Evolutionary conservation across 1,139 yeast species (phyloP).

Genomic region (Pichia sp.): DNA sequence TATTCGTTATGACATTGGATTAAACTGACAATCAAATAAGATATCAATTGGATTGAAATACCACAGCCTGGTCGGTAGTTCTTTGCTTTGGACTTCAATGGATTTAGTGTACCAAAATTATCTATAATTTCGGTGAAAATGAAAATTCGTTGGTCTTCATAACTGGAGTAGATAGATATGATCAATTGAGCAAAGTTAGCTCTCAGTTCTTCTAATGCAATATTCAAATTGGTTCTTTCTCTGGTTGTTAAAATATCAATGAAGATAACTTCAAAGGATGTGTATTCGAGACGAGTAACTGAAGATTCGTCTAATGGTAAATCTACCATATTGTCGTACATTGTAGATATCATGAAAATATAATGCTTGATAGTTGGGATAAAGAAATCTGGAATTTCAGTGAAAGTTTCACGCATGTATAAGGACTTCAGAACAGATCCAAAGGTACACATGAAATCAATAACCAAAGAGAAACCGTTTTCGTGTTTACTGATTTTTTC

Average conservation of each 20-base stretch:
- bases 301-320: constrained; percentile 43
- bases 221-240: constrained; percentile 29
- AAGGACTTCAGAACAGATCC: constrained; percentile 37
- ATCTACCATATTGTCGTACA: constrained; percentile 8
- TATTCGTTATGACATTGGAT: constrained; percentile 41
- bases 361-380: constrained; percentile 8
- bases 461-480: constrained; percentile 39
- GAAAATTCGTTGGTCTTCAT: constrained; percentile 54
- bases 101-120: constrained; percentile 49
- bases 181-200: constrained; percentile 40
- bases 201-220: constrained; percentile 36
- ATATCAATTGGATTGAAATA: constrained; percentile 45
- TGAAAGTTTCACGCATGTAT: not conserved
- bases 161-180: constrained; percentile 42
- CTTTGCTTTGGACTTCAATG: constrained; percentile 40
- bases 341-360: constrained; percentile 12
- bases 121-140: constrained; percentile 59
- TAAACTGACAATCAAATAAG: constrained; percentile 45
- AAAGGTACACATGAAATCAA: constrained; percentile 40
- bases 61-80: constrained; percentile 46
- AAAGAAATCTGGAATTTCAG: constrained; percentile 12
- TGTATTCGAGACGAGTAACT: constrained; percentile 51
- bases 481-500: constrained; percentile 48
- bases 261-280: constrained; percentile 40
- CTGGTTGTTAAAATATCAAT: constrained; percentile 4